Evolutionary conservation across 208 protist genomes (phyloP), one percentile per base, ranked within the genome.

Genomic region (Leishmania amazonensis): DNA sequence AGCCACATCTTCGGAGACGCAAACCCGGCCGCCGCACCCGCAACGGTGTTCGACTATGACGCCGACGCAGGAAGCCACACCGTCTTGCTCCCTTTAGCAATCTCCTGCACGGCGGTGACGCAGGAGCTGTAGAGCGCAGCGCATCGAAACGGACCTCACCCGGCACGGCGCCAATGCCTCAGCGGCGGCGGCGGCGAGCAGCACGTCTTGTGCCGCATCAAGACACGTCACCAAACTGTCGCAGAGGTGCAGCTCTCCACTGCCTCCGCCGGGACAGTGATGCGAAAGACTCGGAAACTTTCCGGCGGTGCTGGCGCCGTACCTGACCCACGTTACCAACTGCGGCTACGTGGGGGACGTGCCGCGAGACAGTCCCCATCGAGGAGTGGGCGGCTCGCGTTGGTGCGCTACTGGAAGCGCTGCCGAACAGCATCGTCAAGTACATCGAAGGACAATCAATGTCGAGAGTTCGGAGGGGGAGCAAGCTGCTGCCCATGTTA

Each of bases 361-460:
- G 79, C 83, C 85, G 45, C 54, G 75, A 24, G 83, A 85, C 42
- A 71, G 78, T 35, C 58, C 80, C 80, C 11, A 77, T 91, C 28
- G 88, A 89, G 62, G 72, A 74, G n/a, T 60, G 74, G 62, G 72
- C 83, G n/a, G 75, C 82, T 31, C 72, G 72, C 21, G 78, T 87
- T 8, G 79, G 83, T 28, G 71, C 75, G 53, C 72, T 77, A 38
- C 81, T 91, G 47, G 88, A 91, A 47, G 88, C 89, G 49, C 79
- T 91, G 64, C 83, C 83, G 42, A 62, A 76, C 47, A 85, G 81
- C 57, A 84, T 89, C 40, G 85, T 88, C n/a, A 78, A 81, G 45
- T 88, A 86, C 51, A 79, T 87, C 7, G 88, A 91, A 35, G 81
- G 81, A 0, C 78, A 67, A 38, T 78, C 76, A 15, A 77, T 80